These are phyloP conservation scores for Capsella bursapastoris DNA, from an alignment of 345 rosid species.

Conservation along the genomic window DNA sequence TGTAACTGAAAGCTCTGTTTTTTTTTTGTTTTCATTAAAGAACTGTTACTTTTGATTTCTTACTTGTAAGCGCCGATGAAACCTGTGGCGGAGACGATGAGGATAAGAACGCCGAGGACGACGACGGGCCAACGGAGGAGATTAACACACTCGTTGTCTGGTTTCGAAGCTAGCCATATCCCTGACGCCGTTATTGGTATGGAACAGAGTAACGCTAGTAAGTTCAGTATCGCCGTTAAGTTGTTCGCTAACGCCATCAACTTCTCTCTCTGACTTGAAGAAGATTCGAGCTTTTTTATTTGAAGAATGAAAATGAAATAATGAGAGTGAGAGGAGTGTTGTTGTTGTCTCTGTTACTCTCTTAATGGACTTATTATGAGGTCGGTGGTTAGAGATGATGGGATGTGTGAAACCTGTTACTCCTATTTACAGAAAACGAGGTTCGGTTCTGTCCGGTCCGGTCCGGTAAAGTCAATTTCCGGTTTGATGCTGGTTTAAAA, in stretches of 20 bases:
- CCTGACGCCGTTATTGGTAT: slow-evolving; percentile 89
- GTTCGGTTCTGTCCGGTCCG: slow-evolving; percentile 6
- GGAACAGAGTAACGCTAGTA: slow-evolving; percentile 82
- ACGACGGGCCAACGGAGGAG: slow-evolving; percentile 86
- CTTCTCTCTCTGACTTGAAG: background rate
- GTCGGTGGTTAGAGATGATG: slow-evolving; percentile 44
- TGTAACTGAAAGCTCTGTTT: background rate
- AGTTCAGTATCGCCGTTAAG: slow-evolving; percentile 83
- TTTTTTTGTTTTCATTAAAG: background rate
- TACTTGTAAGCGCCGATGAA: slow-evolving; percentile 85
- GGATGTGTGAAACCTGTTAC: slow-evolving; percentile 35
- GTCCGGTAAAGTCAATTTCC: background rate
- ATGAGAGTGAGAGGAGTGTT: slow-evolving; percentile 31
- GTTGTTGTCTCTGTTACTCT: slow-evolving; percentile 23
- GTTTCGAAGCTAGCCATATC: slow-evolving; percentile 84
- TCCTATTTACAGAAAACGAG: slow-evolving; percentile 20
- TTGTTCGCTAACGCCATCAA: slow-evolving; percentile 85
- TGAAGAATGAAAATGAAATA: slow-evolving; percentile 9
- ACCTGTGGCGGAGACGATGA: slow-evolving; percentile 82
- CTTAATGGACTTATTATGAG: slow-evolving; percentile 17
- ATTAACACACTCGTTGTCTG: slow-evolving; percentile 82
- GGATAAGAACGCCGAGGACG: slow-evolving; percentile 75
- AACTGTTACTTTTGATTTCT: background rate
- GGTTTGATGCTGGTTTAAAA: background rate
- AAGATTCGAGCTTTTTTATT: background rate